These are phyloP conservation scores for Nicotiana undulata DNA, from an alignment of 257 asterid genomes.

Conservation along the genomic window DNA sequence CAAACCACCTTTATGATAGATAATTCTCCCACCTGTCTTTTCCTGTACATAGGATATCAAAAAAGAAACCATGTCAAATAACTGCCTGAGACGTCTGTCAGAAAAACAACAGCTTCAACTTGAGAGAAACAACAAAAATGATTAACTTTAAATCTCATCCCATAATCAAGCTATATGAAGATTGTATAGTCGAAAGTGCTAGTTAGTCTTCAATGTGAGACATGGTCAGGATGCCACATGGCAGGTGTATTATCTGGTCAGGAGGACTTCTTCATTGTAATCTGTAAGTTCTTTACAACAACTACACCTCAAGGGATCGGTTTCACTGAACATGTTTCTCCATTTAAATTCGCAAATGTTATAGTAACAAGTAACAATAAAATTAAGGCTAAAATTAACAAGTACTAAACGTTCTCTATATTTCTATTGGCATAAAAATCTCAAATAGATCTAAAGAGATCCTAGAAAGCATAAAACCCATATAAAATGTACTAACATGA, in stretches of 20 bases:
- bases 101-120: background rate
- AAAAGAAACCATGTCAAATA: background rate
- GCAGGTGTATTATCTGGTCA: background rate
- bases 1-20: constrained; percentile 64
- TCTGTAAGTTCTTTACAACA: no score
- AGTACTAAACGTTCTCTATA: no score
- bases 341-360: no score
- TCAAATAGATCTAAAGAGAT: no score
- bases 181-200: background rate
- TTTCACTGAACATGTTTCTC: no score
- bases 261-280: background rate
- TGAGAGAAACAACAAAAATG: background rate
- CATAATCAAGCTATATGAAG: no score
- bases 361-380: no score
- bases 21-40: constrained; percentile 84
- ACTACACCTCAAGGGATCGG: no score
- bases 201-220: background rate
- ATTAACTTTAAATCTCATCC: background rate
- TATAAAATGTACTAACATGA: no score
- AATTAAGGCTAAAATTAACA: no score
- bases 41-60: constrained; percentile 33
- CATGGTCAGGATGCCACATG: background rate
- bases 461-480: no score
- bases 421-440: no score
- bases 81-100: background rate